A percentile compares a stretch with the other conserved stretches of the same genome.
phyloP scores from a whole-genome alignment of 148 eudicot species.

The Limonium bicolor region DNA sequence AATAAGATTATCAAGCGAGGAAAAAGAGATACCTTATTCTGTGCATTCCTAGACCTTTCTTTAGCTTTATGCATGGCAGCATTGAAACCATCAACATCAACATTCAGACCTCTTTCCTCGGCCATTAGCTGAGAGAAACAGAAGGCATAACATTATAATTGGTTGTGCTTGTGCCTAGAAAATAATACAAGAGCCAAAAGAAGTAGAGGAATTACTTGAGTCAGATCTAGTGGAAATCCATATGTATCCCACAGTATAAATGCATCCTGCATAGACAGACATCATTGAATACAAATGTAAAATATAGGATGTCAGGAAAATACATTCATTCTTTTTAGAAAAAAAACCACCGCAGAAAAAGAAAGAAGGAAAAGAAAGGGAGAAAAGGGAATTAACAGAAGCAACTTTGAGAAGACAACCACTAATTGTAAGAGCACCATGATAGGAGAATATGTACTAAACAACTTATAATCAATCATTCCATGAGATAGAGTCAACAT shows the following conservation, averaged over 20 bases:
- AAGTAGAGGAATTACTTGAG: too few relatives aligned
- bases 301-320: too few relatives aligned
- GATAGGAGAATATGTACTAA: too few relatives aligned
- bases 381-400: not conserved
- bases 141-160: not conserved
- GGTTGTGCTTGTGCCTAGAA: not conserved
- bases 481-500: not conserved
- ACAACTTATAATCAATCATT: too few relatives aligned
- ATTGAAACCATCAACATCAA: conserved; percentile 63
- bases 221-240: conserved; percentile 86
- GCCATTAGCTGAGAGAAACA: conserved; percentile 65
- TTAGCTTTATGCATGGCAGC: conserved; percentile 76
- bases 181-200: not conserved
- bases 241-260: conserved; percentile 89
- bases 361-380: not conserved
- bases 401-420: too few relatives aligned
- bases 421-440: too few relatives aligned
- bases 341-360: not conserved
- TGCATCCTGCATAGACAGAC: conserved; percentile 98
- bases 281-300: too few relatives aligned
- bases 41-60: conserved; percentile 78
- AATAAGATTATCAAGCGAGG: too few relatives aligned
- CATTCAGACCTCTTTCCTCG: conserved; percentile 71
- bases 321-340: not conserved
- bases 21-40: conserved; percentile 44